Base-by-base conservation (phyloP, 2,329 filamentous ascomycete genomes). In the Trichoderma sp. region DNA sequence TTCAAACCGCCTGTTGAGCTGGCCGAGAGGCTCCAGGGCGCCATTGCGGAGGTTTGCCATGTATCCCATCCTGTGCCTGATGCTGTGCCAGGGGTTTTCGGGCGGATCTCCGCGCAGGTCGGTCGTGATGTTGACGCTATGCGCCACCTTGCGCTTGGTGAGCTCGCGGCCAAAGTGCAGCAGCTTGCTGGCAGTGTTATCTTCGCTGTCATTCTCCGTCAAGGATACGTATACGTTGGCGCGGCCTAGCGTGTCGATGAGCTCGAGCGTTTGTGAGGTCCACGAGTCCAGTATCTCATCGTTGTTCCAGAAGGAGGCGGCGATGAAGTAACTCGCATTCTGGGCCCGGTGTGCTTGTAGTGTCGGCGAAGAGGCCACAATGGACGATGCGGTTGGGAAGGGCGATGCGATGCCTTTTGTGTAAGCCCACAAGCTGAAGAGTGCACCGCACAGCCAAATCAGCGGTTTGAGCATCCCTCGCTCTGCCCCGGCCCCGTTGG, bases 31-130 rank as follows among this genome's bases (percentile, higher is more conserved):
- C 64, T 76, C 59, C 41, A 76, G 53, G n/a, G 71, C 71, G 64
- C 75, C 75, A n/a, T 76, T 76, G 71, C 75, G 75, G 59, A 76
- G 75, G 31, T 76, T 76, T n/a, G 75, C 65, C 75, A 76, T 76
- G 64, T 76, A 76, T 11, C 65, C 64, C 75, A 76, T 76, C 31
- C 75, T 59, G 31, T 76, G 75, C 35, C 29, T 31, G 21, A 76
- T 59, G 60, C 71, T 75, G 16, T 45, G 71, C 75, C 75, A 76
- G n/a, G 75, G 75, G 27, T 76, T 75, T 33, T 71, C 64, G 4
- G 71, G 53, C 18, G 75, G 75, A n/a, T 76, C 68, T 1, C 75
- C 75, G 24, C 75, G 71, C 59, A 76, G 9, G 56, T 71, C 75
- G 11, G 75, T 53, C 18, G 75, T 76, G 21, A 76, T 75, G n/a